These are phyloP conservation scores for Eucalyptus guilfoylei DNA, from an alignment of 345 rosid species.

Conservation along the genomic window DNA sequence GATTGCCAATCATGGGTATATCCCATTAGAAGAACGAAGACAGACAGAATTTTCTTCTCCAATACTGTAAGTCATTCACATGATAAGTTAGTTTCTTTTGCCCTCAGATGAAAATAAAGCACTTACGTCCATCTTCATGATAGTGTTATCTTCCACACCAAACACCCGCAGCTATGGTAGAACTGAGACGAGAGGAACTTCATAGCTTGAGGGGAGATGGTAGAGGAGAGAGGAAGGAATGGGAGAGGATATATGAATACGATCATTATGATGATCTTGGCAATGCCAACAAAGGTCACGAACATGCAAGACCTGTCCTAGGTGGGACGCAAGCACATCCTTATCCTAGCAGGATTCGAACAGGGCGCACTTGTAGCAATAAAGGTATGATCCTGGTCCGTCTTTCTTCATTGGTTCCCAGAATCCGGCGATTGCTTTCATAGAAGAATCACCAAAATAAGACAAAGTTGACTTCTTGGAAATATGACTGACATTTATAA, in stretches of 20 bases:
- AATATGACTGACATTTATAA: neutral
- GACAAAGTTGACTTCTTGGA: neutral
- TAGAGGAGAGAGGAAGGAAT: constrained; percentile 27
- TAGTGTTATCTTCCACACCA: constrained; percentile 38
- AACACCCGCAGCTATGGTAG: constrained; percentile 28
- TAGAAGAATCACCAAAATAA: neutral
- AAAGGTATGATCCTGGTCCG: constrained; percentile 5
- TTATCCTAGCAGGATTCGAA: constrained; percentile 47
- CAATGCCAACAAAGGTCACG: constrained; percentile 21
- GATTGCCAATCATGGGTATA: constrained; percentile 54
- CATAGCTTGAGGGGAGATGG: constrained; percentile 26
- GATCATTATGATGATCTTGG: constrained; percentile 47
- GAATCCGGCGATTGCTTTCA: neutral
- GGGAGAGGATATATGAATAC: constrained; percentile 50
- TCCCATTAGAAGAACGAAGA: constrained; percentile 21
- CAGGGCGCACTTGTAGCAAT: constrained; percentile 14
- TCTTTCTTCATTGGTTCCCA: neutral
- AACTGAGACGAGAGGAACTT: constrained; percentile 38
- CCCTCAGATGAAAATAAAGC: neutral
- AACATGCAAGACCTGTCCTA: constrained; percentile 21
- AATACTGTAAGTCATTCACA: constrained; percentile 14
- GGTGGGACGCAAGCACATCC: constrained; percentile 37
- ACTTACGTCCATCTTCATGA: neutral
- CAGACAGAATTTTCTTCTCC: constrained; percentile 39
- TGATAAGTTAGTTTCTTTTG: neutral